Conservation (phyloP, 805 yeast species). For the Yarrowia sp. region DNA sequence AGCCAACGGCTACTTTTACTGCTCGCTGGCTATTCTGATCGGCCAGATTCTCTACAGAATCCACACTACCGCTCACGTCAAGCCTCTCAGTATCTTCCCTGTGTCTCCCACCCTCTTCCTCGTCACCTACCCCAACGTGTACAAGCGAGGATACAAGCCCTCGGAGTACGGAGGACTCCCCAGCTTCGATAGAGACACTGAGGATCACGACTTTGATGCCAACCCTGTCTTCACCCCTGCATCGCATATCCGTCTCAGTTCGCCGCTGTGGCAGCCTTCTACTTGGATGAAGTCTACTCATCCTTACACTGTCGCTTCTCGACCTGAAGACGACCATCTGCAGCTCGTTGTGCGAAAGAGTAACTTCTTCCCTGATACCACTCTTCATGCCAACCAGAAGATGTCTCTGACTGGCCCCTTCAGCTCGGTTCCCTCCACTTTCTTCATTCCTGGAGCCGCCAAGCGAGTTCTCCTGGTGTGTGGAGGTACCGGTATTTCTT, state of each 20-base stretch:
- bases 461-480: conserved; percentile 45
- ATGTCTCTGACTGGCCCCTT: conserved; percentile 54
- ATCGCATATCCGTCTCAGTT: conserved; percentile 54
- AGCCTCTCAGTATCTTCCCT: conserved; percentile 47
- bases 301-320: conserved; percentile 59
- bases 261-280: conserved; percentile 47
- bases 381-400: conserved; percentile 47
- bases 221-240: conserved; percentile 53
- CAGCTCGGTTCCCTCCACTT: conserved; percentile 49
- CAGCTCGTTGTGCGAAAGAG: conserved; percentile 52
- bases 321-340: conserved; percentile 56
- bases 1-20: conserved; percentile 61
- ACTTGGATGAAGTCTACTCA: conserved; percentile 55
- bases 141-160: conserved; percentile 48
- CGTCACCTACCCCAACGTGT: conserved; percentile 58
- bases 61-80: conserved; percentile 43
- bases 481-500: conserved; percentile 82
- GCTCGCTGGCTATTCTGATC: conserved; percentile 60
- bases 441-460: conserved; percentile 58
- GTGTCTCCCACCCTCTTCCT: conserved; percentile 57
- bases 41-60: conserved; percentile 66
- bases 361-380: conserved; percentile 46
- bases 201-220: conserved; percentile 23
- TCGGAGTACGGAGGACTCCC: conserved; percentile 9
- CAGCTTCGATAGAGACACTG: conserved; percentile 2